Evolutionary conservation across 805 yeast genomes (phyloP), one percentile per base, ranked within the genome.

Genomic region (Starmerella sp.): DNA sequence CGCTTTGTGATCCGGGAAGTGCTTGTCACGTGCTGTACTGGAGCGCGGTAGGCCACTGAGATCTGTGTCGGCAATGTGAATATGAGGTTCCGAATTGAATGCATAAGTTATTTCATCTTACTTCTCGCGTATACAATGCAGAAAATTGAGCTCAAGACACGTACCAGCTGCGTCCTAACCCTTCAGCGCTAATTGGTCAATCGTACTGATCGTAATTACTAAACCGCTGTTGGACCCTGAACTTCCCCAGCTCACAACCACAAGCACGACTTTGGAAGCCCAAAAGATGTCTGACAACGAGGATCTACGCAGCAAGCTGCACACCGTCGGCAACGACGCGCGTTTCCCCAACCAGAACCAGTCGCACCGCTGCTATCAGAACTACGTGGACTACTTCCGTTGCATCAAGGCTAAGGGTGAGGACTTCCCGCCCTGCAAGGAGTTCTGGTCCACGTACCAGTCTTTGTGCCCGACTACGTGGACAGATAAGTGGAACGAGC

Each of bases 331-430:
- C 59, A 85, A 85, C 76, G 95, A 86, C 73, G 84, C 95, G 68
- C 84, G 96, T 74, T 90, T 90, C 82, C 97, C 98, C 64, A 82
- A 88, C 78, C 90, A 83, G 74, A 91, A 91, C 82, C 98, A 91
- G 76, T 87, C 97, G 67, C 89, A 85, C 77, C 96, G 91, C 79
- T 93, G 97, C 79, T 95, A 91, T 83, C 97, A 91, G 77, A 80
- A 91, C 65, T 93, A 91, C 77, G 88, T 93, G 68, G 98, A 93
- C 75, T 93, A 91, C 82, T 93, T 86, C 84, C 90, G 89, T 75
- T 93, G 98, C 78, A 81, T 93, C 71, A 85, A 83, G 68, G 88
- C 90, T 63, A 91, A 91, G 77, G 98, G 98, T 70, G 97, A 91
- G 76, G 97, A 90, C 60, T 93, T 93, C 69, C 95, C 90, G 67